phyloP scores from a whole-genome alignment of 1,284 basidiomycete genomes.

The Irpex sp. region DNA sequence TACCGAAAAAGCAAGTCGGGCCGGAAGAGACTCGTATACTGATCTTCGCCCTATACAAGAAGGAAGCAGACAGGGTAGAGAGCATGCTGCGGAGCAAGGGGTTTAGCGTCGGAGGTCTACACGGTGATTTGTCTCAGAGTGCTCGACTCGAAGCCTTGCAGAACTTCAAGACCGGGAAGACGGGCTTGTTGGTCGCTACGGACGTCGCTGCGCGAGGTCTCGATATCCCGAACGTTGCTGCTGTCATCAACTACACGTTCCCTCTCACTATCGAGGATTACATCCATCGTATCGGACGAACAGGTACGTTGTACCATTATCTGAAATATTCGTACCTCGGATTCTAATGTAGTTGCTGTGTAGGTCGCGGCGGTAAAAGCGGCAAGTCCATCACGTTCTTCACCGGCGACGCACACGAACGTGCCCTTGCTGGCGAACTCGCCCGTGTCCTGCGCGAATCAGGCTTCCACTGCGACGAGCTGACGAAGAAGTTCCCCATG shows the following conservation, averaged over 20 bases:
- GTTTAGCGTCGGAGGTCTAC: slow-evolving; percentile 84
- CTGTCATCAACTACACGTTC: slow-evolving; percentile 96
- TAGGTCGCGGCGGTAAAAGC: slow-evolving; percentile 86
- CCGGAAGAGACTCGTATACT: slow-evolving; percentile 72
- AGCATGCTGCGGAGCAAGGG: slow-evolving; percentile 76
- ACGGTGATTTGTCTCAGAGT: slow-evolving; percentile 90
- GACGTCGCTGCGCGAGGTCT: slow-evolving; percentile 97
- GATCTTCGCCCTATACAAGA: slow-evolving; percentile 97
- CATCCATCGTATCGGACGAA: slow-evolving; percentile 95
- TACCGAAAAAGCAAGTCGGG: slow-evolving; percentile 58
- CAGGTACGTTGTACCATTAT: slow-evolving; percentile 43
- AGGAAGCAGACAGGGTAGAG: slow-evolving; percentile 91
- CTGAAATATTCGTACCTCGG: too few species aligned
- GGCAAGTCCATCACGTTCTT: slow-evolving; percentile 98
- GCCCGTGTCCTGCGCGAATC: slow-evolving; percentile 90
- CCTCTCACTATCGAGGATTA: slow-evolving; percentile 96
- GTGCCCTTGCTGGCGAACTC: slow-evolving; percentile 89
- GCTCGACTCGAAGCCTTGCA: slow-evolving; percentile 87
- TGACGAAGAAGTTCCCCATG: slow-evolving; percentile 87
- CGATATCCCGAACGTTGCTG: slow-evolving; percentile 95
- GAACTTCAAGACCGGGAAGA: slow-evolving; percentile 84
- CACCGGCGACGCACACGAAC: slow-evolving; percentile 85
- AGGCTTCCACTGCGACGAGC: slow-evolving; percentile 73
- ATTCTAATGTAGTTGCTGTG: neutral
- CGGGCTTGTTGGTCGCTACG: slow-evolving; percentile 89